phyloP scores from a whole-genome alignment of 2,329 filamentous ascomycete species.

The Trichoderma aggressivum region DNA sequence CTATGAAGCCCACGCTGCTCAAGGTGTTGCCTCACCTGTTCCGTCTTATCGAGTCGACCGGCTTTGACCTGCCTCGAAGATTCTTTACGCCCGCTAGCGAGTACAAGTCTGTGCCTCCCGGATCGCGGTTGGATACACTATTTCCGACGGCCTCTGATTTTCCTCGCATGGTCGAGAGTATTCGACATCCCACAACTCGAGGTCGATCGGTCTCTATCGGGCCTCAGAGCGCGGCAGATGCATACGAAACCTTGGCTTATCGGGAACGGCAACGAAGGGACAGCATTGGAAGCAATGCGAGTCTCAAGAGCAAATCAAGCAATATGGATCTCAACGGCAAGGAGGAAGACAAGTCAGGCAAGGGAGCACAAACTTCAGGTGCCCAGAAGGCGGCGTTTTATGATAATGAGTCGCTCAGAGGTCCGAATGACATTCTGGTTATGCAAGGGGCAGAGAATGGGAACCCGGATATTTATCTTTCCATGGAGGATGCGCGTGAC shows the following conservation, averaged over 20 bases:
- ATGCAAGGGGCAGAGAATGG: slow-evolving; percentile 32
- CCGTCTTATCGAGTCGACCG: slow-evolving; percentile 74
- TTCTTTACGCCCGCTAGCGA: slow-evolving; percentile 90
- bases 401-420: slow-evolving; percentile 72
- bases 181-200: slow-evolving; percentile 67
- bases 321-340: slow-evolving; percentile 40
- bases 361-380: slow-evolving; percentile 41
- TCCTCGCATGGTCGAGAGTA: slow-evolving; percentile 74
- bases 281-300: slow-evolving; percentile 52
- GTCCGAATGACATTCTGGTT: slow-evolving; percentile 53
- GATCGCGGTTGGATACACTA: slow-evolving; percentile 72
- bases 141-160: slow-evolving; percentile 87
- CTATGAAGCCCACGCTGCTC: slow-evolving; percentile 81
- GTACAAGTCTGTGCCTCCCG: slow-evolving; percentile 77
- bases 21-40: slow-evolving; percentile 80
- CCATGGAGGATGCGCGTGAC: slow-evolving; percentile 50
- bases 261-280: slow-evolving; percentile 63
- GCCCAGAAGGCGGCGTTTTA: slow-evolving; percentile 47
- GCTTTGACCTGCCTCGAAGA: slow-evolving; percentile 76
- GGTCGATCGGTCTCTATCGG: slow-evolving; percentile 84
- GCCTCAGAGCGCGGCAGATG: slow-evolving; percentile 92
- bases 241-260: slow-evolving; percentile 91
- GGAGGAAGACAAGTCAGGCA: slow-evolving; percentile 38
- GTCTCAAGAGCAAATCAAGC: slow-evolving; percentile 44
- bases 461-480: slow-evolving; percentile 31